These are phyloP conservation scores for Tephrocybe sp. DNA, from an alignment of 768 basidiomycete genomes.

Conservation along the genomic window DNA sequence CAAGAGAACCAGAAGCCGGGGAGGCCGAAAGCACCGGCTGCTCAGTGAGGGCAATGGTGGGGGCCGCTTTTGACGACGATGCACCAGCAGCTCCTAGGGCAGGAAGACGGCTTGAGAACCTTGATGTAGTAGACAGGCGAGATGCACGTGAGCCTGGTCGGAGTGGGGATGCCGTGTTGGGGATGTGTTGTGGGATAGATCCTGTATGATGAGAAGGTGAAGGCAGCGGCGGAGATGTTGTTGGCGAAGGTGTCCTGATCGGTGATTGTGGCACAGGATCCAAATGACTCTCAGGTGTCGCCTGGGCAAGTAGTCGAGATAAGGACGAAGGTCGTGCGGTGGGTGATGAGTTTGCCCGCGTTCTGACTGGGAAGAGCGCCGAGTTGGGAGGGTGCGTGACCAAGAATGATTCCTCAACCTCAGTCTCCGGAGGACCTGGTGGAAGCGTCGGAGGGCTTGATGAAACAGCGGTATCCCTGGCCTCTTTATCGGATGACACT, in stretches of 20 bases:
- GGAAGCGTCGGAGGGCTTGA: constrained; percentile 45
- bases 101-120: constrained; percentile 67
- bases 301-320: constrained; percentile 78
- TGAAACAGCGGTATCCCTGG: constrained; percentile 33
- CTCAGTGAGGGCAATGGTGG: constrained; percentile 69
- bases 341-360: constrained; percentile 67
- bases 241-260: constrained; percentile 31
- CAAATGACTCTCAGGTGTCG: constrained; percentile 42
- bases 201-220: constrained; percentile 34
- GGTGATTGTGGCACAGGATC: constrained; percentile 26
- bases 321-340: constrained; percentile 76
- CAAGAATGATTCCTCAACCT: constrained; percentile 73
- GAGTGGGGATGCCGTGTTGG: constrained; percentile 51
- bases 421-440: constrained; percentile 63
- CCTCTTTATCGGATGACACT: constrained; percentile 39
- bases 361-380: constrained; percentile 62
- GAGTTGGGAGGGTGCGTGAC: constrained; percentile 66
- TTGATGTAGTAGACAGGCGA: constrained; percentile 65
- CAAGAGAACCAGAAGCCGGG: constrained; percentile 42
- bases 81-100: constrained; percentile 49
- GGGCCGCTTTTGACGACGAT: constrained; percentile 55
- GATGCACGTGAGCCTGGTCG: constrained; percentile 76
- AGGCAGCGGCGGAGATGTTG: constrained; percentile 33
- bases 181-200: constrained; percentile 37
- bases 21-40: constrained; percentile 44